These are phyloP conservation scores for Curvularia spicifera DNA, from an alignment of 2,329 filamentous ascomycete species.

Conservation along the genomic window DNA sequence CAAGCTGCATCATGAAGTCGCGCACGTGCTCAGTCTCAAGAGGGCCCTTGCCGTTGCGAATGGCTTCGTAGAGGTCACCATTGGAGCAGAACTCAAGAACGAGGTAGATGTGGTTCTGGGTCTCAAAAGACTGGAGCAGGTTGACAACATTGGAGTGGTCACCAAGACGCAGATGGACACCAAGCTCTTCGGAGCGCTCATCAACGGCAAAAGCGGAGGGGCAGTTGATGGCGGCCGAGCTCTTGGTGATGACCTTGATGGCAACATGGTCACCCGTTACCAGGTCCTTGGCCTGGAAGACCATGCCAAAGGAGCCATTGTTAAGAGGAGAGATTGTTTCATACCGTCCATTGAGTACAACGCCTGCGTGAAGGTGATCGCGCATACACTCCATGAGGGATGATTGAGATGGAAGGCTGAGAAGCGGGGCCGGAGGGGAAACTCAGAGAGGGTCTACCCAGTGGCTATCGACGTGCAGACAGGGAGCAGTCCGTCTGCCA, in stretches of 20 bases:
- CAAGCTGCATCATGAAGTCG: slow-evolving; percentile 93
- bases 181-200: slow-evolving; percentile 80
- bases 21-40: slow-evolving; percentile 95
- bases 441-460: slow-evolving; percentile 48
- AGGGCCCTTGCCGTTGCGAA: slow-evolving; percentile 84
- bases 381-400: slow-evolving; percentile 80
- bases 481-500: slow-evolving; percentile 21
- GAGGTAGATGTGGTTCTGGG: slow-evolving; percentile 84
- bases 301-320: slow-evolving; percentile 98
- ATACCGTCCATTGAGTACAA: slow-evolving; percentile 87
- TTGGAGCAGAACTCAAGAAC: slow-evolving; percentile 95
- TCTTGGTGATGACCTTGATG: slow-evolving; percentile 95
- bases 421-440: slow-evolving; percentile 35
- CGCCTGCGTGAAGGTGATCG: slow-evolving; percentile 78
- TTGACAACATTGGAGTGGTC: slow-evolving; percentile 93
- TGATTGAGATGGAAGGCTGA: slow-evolving; percentile 22
- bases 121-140: slow-evolving; percentile 89
- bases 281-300: slow-evolving; percentile 87
- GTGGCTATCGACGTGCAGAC: slow-evolving; percentile 35
- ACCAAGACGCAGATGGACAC: slow-evolving; percentile 79
- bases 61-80: slow-evolving; percentile 96
- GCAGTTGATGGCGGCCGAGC: slow-evolving; percentile 64
- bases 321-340: slow-evolving; percentile 93
- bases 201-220: slow-evolving; percentile 74
- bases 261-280: slow-evolving; percentile 81